A percentile compares a stretch with the other conserved stretches of the same genome.
Conservation (phyloP, 441 rosid species). For the Isatis lusitanica region DNA sequence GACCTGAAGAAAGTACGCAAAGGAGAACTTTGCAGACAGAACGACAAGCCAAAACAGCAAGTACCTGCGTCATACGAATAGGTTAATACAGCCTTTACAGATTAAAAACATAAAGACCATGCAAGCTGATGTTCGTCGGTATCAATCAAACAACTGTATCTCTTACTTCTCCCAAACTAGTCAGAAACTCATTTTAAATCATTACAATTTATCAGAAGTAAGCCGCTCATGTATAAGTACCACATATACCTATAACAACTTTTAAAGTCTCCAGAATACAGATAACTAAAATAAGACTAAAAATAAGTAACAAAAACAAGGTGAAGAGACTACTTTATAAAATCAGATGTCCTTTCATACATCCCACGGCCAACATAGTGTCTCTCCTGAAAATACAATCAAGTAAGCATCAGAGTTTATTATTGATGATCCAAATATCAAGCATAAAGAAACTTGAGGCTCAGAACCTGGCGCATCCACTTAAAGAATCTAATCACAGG, state of each 20-base stretch:
- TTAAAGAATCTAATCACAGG: conserved; percentile 74
- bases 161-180: conserved; percentile 19
- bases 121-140: not conserved
- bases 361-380: conserved; percentile 97
- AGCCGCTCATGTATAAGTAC: conserved; percentile 10
- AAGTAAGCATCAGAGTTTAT: conserved; percentile 16
- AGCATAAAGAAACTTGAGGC: conserved; percentile 17
- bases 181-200: conserved; percentile 18
- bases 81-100: conserved; percentile 11
- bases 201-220: not conserved
- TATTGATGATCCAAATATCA: conserved; percentile 1
- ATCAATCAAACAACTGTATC: conserved; percentile 24
- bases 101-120: not conserved
- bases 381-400: conserved; percentile 64
- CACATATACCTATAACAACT: conserved; percentile 23
- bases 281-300: conserved; percentile 1
- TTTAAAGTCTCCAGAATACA: conserved; percentile 16
- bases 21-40: conserved; percentile 82
- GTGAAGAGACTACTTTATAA: conserved; percentile 61
- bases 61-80: conserved; percentile 60
- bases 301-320: conserved; percentile 3
- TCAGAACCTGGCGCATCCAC: conserved; percentile 98
- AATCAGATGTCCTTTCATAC: conserved; percentile 92
- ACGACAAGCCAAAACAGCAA: conserved; percentile 89
- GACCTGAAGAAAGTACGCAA: conserved; percentile 95